Conservation (phyloP, 208 protist species). For the Leishmania tropica region DNA sequence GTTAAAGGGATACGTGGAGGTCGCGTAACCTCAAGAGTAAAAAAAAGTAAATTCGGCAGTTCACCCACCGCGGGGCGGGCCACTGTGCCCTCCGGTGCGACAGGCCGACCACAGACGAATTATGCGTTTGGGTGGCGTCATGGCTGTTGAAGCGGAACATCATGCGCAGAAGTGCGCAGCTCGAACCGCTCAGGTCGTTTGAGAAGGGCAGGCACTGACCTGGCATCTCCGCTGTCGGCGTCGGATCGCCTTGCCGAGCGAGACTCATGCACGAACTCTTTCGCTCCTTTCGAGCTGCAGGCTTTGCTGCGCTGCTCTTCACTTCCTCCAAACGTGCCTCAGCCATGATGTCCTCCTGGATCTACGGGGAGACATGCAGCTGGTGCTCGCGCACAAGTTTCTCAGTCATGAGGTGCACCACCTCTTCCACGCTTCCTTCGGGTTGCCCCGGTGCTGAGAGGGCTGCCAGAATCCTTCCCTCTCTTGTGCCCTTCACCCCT, state of each 20-base stretch:
- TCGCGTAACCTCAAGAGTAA: background rate
- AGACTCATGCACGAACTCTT: background rate
- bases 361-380: background rate
- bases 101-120: background rate
- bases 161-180: no score
- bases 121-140: background rate
- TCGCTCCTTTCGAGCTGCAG: background rate
- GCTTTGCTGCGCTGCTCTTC: background rate
- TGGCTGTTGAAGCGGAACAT: background rate
- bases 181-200: background rate
- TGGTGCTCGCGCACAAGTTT: background rate
- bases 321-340: background rate
- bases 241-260: background rate
- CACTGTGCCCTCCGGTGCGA: background rate
- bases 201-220: background rate
- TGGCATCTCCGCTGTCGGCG: background rate
- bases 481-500: background rate
- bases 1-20: background rate
- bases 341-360: background rate
- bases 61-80: background rate
- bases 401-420: background rate
- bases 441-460: background rate
- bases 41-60: background rate
- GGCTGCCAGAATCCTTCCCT: background rate
- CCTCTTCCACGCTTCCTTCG: background rate